These are phyloP conservation scores for Kitagawia praeruptora DNA, from an alignment of 129 eudicot species.

Conservation along the genomic window DNA sequence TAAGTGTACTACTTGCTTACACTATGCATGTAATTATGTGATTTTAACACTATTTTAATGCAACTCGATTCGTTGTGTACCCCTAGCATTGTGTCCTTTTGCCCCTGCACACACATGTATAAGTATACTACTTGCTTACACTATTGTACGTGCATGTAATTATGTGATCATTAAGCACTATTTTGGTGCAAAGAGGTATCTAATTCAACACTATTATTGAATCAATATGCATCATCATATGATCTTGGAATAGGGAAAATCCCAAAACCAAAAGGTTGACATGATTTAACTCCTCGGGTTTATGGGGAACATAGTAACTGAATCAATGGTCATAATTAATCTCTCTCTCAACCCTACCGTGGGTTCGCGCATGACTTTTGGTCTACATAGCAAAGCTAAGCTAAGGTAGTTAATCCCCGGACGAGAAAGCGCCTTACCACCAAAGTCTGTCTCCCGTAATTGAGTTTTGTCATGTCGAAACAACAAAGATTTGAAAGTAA, in stretches of 20 bases:
- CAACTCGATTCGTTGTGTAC: not conserved
- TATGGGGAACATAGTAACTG: not conserved
- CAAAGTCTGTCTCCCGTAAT: conserved; percentile 32
- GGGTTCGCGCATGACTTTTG: conserved; percentile 7
- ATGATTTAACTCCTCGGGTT: conserved; percentile 1
- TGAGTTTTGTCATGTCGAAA: conserved; percentile 43
- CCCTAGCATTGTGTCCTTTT: not conserved
- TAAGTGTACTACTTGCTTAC: not conserved
- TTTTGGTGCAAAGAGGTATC: conserved; percentile 1
- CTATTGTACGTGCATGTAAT: not conserved
- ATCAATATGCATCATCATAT: conserved; percentile 1
- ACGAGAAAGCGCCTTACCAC: conserved; percentile 28
- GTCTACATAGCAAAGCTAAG: not conserved
- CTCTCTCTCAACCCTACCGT: conserved; percentile 29
- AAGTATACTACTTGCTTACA: not conserved
- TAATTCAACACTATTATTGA: not conserved
- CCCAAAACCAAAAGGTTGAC: not conserved
- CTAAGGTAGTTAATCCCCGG: conserved; percentile 24
- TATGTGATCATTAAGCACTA: conserved; percentile 1
- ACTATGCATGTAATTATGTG: not conserved
- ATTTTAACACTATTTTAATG: not conserved
- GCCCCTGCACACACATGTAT: not conserved
- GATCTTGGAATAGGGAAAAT: not conserved
- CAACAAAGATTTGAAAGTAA: conserved; percentile 22
- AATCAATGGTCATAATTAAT: not conserved